These are phyloP conservation scores for Suhomyces wounanorum DNA, from an alignment of 1,139 yeast genomes.

Conservation along the genomic window DNA sequence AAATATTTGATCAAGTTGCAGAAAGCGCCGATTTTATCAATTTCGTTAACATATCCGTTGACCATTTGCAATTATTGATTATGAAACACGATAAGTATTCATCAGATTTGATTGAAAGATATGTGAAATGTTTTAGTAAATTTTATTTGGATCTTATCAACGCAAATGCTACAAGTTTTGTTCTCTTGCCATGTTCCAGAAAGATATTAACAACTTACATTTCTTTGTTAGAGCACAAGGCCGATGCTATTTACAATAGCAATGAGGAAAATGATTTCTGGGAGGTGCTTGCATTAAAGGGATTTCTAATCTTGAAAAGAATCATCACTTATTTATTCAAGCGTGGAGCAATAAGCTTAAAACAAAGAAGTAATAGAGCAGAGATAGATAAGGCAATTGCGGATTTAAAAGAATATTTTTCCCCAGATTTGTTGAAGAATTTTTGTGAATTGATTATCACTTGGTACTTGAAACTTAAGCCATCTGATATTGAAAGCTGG, in stretches of 20 bases:
- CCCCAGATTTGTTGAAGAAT: conserved; percentile 53
- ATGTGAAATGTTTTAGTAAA: conserved; percentile 75
- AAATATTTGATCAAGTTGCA: conserved; percentile 70
- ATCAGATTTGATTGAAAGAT: conserved; percentile 65
- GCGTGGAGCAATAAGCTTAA: conserved; percentile 67
- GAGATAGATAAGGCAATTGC: conserved; percentile 63
- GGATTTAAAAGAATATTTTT: conserved; percentile 56
- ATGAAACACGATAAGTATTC: conserved; percentile 54
- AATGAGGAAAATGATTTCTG: conserved; percentile 63
- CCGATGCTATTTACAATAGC: conserved; percentile 56
- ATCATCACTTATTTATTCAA: conserved; percentile 63
- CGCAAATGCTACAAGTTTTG: conserved; percentile 69
- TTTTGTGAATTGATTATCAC: conserved; percentile 67
- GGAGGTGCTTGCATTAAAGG: conserved; percentile 75
- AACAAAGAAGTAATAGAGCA: conserved; percentile 58
- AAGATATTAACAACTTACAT: conserved; percentile 62
- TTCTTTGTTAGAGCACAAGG: conserved; percentile 61
- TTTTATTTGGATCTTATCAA: conserved; percentile 59
- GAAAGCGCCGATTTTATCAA: conserved; percentile 58
- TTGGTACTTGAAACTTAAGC: conserved; percentile 72
- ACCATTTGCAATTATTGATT: conserved; percentile 62
- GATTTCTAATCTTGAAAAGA: conserved; percentile 65
- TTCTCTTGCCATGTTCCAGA: conserved; percentile 64
- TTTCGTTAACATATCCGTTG: conserved; percentile 57
- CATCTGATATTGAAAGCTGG: conserved; percentile 82